Evolutionary conservation across 768 basidiomycete genomes (phyloP).

Genomic region (Rhizopogon vinicolor): DNA sequence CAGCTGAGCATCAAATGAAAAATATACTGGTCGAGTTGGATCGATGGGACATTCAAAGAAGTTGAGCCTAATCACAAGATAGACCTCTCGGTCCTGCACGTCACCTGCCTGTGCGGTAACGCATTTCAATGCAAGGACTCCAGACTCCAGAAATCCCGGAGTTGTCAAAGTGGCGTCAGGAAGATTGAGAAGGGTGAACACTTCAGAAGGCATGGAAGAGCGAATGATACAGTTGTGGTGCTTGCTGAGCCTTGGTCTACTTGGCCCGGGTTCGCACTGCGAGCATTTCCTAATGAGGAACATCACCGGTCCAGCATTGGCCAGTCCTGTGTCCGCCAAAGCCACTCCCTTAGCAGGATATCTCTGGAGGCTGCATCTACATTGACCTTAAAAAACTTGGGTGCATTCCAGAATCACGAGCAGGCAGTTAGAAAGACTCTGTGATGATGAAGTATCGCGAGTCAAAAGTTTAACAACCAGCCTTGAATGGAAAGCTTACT

Average conservation of each 20-base stretch:
- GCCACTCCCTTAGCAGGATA: no score
- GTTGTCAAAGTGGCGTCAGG: conserved; percentile 40
- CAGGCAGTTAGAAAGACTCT: no score
- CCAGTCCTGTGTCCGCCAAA: no score
- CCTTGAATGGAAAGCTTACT: neutral
- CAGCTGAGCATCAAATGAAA: conserved; percentile 10
- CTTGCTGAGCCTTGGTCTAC: no score
- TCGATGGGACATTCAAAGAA: conserved; percentile 56
- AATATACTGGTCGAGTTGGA: conserved; percentile 44
- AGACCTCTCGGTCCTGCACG: conserved; percentile 41
- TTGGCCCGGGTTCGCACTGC: no score
- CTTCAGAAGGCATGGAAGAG: conserved; percentile 28
- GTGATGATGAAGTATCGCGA: no score
- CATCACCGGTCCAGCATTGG: neutral
- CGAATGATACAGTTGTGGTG: neutral
- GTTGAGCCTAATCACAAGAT: conserved; percentile 59
- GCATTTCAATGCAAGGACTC: conserved; percentile 55
- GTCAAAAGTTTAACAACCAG: no score
- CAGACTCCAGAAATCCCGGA: conserved; percentile 30
- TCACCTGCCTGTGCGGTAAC: conserved; percentile 34
- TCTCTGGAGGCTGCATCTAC: no score
- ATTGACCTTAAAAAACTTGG: no score
- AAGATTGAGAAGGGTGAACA: conserved; percentile 52
- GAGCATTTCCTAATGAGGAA: neutral
- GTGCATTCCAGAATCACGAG: no score